A percentile compares a stretch with the other conserved stretches of the same genome.
phyloP scores from a whole-genome alignment of 2,329 filamentous ascomycete species.

The Mycocentrospora acerina region DNA sequence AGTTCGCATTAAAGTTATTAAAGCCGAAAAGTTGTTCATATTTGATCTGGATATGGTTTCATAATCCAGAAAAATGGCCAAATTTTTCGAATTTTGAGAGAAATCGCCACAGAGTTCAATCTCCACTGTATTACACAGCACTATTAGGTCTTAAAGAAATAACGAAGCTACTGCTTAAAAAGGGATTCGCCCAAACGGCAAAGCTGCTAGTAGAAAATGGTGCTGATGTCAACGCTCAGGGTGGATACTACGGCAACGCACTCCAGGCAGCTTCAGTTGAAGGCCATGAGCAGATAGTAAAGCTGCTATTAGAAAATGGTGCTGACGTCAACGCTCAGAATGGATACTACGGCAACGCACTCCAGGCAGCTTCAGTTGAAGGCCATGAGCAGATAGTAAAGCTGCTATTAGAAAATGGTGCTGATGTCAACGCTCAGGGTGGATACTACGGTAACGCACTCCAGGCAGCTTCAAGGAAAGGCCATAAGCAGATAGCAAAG shows the following conservation, averaged over 20 bases:
- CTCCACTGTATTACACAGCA: conserved; percentile 25
- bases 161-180: not conserved
- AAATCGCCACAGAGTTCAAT: conserved; percentile 3
- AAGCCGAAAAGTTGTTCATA: conserved; percentile 13
- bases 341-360: not conserved
- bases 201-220: conserved; percentile 1
- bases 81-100: conserved; percentile 6
- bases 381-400: no score
- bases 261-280: conserved; percentile 1
- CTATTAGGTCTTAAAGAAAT: conserved; percentile 12
- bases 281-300: conserved; percentile 1
- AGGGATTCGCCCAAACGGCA: not conserved
- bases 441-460: no score
- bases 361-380: not conserved
- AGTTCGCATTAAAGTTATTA: conserved; percentile 13
- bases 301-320: no score
- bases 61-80: conserved; percentile 19
- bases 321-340: no score
- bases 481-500: no score
- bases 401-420: no score
- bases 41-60: conserved; percentile 19
- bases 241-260: conserved; percentile 2
- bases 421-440: no score
- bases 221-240: not conserved
- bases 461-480: no score